Evolutionary conservation across 768 basidiomycete genomes (phyloP), one percentile per base, ranked within the genome.

Genomic region (Neoboletus subvelutipes): DNA sequence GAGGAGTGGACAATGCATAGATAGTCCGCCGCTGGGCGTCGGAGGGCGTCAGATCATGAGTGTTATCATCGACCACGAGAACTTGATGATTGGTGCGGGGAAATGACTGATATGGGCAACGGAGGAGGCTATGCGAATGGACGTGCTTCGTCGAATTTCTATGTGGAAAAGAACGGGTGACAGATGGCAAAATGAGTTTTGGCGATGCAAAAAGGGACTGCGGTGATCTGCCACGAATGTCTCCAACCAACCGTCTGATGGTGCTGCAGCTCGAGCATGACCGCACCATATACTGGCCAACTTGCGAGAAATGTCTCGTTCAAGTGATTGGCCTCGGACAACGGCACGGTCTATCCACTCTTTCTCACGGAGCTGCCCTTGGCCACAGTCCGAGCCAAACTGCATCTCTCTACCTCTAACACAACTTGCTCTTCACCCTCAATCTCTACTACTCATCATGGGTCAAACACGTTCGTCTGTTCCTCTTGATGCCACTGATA

Each of bases 1-100:
- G 84, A 2, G 93, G 90, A 0, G 92, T 94, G 0, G 93, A 91
- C 28, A 94, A 78, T 1, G 93, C 94, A 67, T 89, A 96, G 45
- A 96, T 91, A 3, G 94, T 95, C 24, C 72, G 65, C n/a, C 79
- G 76, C 67, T 91, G 87, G 6, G 86, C 73, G 45, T 79, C 77
- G 12, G 80, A 80, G 42, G 62, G 70, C 0, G 70, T 67, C 8
- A 69, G 62, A 11, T 59, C 28, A 12, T 24, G 24, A 26, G 50
- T 45, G 50, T 28, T 12, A 6, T 33, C 10, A 28, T 50, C 18
- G 49, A 12, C 7, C 9, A n/a, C 18, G 26, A 39, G 12, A 20
- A 40, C 33, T 26, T 13, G 37, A n/a, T 47, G 34, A 49, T 39
- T 53, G 36, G 41, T 22, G 34, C 13, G 45, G 36, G 33, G 46